Conservation (phyloP, 164 flowering plant species). For the Saururus chinensis region DNA sequence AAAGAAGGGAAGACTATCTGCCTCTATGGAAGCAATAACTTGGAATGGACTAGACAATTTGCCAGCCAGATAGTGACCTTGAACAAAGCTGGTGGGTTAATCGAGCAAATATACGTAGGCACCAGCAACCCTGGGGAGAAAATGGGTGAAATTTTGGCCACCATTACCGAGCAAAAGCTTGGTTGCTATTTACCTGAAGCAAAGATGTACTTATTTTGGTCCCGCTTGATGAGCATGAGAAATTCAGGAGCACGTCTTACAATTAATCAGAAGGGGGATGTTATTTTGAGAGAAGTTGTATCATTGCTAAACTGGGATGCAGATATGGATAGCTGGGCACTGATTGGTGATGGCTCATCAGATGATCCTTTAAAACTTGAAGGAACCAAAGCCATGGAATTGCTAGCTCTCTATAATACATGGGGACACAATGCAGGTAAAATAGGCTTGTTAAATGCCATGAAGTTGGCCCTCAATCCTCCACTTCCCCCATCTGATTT, state of each 20-base stretch:
- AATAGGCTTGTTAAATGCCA: slow-evolving; percentile 37
- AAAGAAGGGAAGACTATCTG: slow-evolving; percentile 53
- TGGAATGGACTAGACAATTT: slow-evolving; percentile 58
- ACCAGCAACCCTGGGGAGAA: slow-evolving; percentile 12
- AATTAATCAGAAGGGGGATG: slow-evolving; percentile 13
- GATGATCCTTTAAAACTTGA: slow-evolving; percentile 25
- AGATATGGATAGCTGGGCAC: slow-evolving; percentile 7
- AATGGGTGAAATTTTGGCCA: slow-evolving; percentile 18
- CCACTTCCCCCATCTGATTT: slow-evolving; percentile 8
- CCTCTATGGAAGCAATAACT: slow-evolving; percentile 49
- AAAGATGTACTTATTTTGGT: slow-evolving; percentile 48
- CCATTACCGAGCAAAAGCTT: slow-evolving; percentile 24
- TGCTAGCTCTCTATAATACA: slow-evolving; percentile 17
- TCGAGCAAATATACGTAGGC: slow-evolving; percentile 35
- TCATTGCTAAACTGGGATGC: slow-evolving; percentile 28
- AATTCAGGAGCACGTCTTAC: slow-evolving; percentile 28
- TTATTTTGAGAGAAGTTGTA: slow-evolving; percentile 28
- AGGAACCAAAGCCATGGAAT: slow-evolving; percentile 26
- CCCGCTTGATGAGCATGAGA: slow-evolving; percentile 49
- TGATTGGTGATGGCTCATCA: slow-evolving; percentile 33
- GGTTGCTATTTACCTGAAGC: slow-evolving; percentile 16
- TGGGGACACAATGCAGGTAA: slow-evolving; percentile 33
- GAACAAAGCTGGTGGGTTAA: slow-evolving; percentile 21
- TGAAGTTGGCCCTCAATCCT: slow-evolving; percentile 29
- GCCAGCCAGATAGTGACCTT: slow-evolving; percentile 25